phyloP scores from a whole-genome alignment of 2,329 filamentous ascomycete species.

The Talaromyces sp. region DNA sequence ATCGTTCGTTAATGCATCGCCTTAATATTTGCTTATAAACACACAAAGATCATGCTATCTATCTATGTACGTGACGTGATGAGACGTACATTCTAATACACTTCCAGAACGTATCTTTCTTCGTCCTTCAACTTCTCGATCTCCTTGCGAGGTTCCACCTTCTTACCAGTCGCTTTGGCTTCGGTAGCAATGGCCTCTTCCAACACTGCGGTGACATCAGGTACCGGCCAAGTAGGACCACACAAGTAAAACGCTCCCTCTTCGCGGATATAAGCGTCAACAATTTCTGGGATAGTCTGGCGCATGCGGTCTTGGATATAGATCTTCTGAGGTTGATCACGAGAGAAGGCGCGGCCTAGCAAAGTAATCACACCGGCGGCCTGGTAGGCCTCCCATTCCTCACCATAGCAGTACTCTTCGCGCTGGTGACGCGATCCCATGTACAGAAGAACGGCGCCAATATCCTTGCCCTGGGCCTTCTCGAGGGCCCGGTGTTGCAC shows the following conservation, averaged over 20 bases:
- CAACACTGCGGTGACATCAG: conserved; percentile 88
- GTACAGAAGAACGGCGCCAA: conserved; percentile 89
- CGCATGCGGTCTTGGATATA: conserved; percentile 99
- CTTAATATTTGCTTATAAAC: not conserved
- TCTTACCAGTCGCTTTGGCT: conserved; percentile 63
- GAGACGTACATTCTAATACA: conserved; percentile 62
- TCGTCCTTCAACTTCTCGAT: conserved; percentile 98
- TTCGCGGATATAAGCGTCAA: conserved; percentile 78
- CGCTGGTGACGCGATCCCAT: conserved; percentile 96
- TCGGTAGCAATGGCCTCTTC: conserved; percentile 84
- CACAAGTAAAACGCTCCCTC: conserved; percentile 96
- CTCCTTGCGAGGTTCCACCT: conserved; percentile 80
- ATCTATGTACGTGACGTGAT: not conserved
- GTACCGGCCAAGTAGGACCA: conserved; percentile 96
- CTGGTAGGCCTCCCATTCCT: conserved; percentile 98
- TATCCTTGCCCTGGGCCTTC: conserved; percentile 93
- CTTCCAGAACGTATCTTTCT: conserved; percentile 89
- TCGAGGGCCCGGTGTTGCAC: conserved; percentile 98
- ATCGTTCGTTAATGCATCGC: not conserved
- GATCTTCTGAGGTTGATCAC: conserved; percentile 96
- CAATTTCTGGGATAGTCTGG: conserved; percentile 74
- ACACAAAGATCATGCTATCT: not conserved
- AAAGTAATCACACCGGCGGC: conserved; percentile 93
- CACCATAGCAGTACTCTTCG: conserved; percentile 97
- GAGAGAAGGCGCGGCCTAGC: conserved; percentile 87